A percentile compares a stretch with the other conserved stretches of the same genome.
Conservation (phyloP, 495 filamentous ascomycete species). For the Aspergillus indologenus region DNA sequence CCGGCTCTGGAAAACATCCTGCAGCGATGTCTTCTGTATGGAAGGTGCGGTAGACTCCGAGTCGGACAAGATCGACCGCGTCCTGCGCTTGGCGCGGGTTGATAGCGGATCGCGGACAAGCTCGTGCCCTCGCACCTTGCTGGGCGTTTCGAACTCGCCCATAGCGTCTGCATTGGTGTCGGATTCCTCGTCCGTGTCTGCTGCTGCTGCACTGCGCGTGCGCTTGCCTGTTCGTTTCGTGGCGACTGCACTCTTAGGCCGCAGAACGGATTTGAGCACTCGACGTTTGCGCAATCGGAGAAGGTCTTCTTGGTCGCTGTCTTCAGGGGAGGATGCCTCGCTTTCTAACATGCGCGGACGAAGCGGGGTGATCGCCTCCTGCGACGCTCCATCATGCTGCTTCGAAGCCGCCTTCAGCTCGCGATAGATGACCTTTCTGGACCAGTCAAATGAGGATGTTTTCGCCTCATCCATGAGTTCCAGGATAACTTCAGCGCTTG, state of each 20-base stretch:
- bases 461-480: conserved; percentile 41
- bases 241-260: conserved; percentile 45
- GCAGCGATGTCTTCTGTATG: conserved; percentile 33
- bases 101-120: conserved; percentile 45
- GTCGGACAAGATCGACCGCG: conserved; percentile 36
- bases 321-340: conserved; percentile 41
- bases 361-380: conserved; percentile 35
- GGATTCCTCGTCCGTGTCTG: conserved; percentile 29
- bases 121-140: conserved; percentile 41
- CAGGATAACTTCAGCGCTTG: conserved; percentile 31
- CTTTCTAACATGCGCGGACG: conserved; percentile 23
- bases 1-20: conserved; percentile 30
- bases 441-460: conserved; percentile 37
- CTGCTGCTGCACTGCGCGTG: conserved; percentile 39
- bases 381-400: conserved; percentile 15
- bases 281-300: conserved; percentile 25
- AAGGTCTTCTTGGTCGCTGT: conserved; percentile 28
- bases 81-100: conserved; percentile 31
- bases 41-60: conserved; percentile 29
- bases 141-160: conserved; percentile 45
- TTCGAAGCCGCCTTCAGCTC: conserved; percentile 36
- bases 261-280: conserved; percentile 50
- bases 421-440: conserved; percentile 44
- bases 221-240: conserved; percentile 46
- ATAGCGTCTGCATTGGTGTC: conserved; percentile 39